Evolutionary conservation across 257 asterid genomes (phyloP).

Genomic region (Solanum etuberosum): DNA sequence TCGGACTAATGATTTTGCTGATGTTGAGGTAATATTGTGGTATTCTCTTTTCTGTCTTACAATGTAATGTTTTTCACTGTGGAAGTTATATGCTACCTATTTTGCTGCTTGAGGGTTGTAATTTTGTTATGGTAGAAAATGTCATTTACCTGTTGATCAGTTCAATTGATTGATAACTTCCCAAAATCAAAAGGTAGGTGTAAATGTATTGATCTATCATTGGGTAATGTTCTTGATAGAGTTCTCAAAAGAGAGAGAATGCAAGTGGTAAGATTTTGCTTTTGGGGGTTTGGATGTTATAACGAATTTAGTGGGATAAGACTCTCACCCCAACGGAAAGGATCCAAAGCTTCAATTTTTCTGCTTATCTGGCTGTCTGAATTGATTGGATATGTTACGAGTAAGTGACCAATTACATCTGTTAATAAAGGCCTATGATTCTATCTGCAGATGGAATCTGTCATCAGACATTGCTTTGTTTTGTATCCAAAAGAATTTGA

Average conservation of each 20-base stretch:
- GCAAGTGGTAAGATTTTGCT: not conserved
- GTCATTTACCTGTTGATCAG: not conserved
- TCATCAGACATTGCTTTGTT: conserved; percentile 71
- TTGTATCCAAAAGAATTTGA: conserved; percentile 63
- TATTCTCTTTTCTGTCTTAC: not conserved
- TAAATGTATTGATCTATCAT: not conserved
- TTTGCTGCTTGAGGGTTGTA: not conserved
- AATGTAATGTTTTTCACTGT: not conserved
- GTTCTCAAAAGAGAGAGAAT: not conserved
- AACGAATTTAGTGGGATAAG: not conserved
- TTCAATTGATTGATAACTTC: not conserved
- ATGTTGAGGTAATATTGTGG: conserved; percentile 50
- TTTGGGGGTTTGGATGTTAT: not conserved
- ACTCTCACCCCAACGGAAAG: not conserved
- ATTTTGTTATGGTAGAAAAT: not conserved
- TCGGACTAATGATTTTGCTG: conserved; percentile 64
- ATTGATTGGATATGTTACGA: not conserved
- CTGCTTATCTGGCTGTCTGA: not conserved
- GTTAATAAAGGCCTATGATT: not conserved
- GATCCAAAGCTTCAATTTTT: not conserved
- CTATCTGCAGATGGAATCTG: conserved; percentile 60
- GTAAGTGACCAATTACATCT: not conserved
- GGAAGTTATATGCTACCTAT: not conserved
- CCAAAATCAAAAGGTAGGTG: not conserved
- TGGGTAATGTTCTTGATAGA: not conserved